Evolutionary conservation across 345 rosid species (phyloP).

Genomic region (Chamaenerion angustifolium): DNA sequence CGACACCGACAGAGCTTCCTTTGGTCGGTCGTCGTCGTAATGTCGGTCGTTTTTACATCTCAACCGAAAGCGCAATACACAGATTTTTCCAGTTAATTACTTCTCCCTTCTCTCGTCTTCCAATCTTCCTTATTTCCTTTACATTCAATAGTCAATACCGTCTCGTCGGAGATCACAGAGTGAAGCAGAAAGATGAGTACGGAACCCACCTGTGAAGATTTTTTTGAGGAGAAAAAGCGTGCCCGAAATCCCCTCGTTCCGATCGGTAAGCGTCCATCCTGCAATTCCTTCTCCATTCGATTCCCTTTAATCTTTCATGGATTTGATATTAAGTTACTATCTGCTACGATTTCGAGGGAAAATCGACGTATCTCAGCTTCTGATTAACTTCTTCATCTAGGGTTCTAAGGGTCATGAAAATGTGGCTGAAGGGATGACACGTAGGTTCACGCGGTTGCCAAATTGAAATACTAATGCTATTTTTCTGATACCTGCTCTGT

Average conservation of each 20-base stretch:
- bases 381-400: no score
- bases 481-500: neutral
- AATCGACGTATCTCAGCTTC: neutral
- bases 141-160: no score
- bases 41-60: no score
- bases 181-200: conserved; percentile 11
- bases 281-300: neutral
- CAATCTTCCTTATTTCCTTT: neutral
- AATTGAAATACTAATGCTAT: neutral
- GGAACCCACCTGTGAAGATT: conserved; percentile 44
- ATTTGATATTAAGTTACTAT: no score
- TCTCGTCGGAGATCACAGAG: neutral
- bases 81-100: no score
- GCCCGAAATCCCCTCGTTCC: conserved; percentile 65
- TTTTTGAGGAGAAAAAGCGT: conserved; percentile 46
- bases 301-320: no score
- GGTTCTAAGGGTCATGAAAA: no score
- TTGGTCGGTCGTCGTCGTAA: no score
- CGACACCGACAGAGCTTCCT: no score
- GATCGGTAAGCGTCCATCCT: conserved; percentile 27
- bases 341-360: neutral
- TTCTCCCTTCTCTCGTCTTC: no score
- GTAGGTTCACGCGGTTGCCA: neutral
- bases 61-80: no score
- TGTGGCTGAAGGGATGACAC: conserved; percentile 3